A percentile compares a stretch with the other conserved stretches of the same genome.
These are phyloP conservation scores for Termitomyces sp. DNA, from an alignment of 768 basidiomycete species.

Conservation along the genomic window DNA sequence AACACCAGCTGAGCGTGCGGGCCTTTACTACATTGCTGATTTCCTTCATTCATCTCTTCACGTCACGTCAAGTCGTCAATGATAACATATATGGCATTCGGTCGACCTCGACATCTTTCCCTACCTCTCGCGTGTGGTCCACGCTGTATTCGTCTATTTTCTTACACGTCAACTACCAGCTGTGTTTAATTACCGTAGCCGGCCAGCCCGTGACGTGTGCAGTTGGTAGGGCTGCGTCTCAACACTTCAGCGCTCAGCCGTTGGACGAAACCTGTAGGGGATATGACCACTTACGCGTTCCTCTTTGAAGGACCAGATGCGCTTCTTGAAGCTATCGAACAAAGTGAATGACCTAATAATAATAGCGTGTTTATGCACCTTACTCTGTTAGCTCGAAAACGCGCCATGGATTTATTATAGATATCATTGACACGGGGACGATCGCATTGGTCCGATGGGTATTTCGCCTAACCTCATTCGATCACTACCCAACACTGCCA, in stretches of 20 bases:
- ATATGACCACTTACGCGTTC: conserved; percentile 5
- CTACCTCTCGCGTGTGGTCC: conserved; percentile 12
- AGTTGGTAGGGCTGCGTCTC: no score
- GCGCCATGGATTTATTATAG: conserved; percentile 25
- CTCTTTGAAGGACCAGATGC: conserved; percentile 10
- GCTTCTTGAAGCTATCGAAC: conserved; percentile 1
- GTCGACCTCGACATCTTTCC: conserved; percentile 20
- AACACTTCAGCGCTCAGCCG: conserved; percentile 5
- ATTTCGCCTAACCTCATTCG: conserved; percentile 1
- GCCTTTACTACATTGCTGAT: neutral
- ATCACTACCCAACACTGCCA: conserved; percentile 5
- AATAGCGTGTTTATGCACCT: conserved; percentile 8
- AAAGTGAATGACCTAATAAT: conserved; percentile 9
- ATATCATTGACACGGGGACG: conserved; percentile 12
- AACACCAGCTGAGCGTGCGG: no score
- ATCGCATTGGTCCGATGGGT: neutral
- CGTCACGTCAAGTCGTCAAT: conserved; percentile 18
- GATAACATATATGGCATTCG: conserved; percentile 29
- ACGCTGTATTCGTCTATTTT: conserved; percentile 15
- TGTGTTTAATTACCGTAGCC: conserved; percentile 22
- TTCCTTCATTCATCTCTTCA: conserved; percentile 17
- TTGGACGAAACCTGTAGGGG: conserved; percentile 28
- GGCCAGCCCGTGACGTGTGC: no score
- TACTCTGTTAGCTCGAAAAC: conserved; percentile 22
- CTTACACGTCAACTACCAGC: conserved; percentile 14